Evolutionary conservation across 805 yeast genomes (phyloP), one percentile per base, ranked within the genome.

Genomic region (Pichia deserticola): DNA sequence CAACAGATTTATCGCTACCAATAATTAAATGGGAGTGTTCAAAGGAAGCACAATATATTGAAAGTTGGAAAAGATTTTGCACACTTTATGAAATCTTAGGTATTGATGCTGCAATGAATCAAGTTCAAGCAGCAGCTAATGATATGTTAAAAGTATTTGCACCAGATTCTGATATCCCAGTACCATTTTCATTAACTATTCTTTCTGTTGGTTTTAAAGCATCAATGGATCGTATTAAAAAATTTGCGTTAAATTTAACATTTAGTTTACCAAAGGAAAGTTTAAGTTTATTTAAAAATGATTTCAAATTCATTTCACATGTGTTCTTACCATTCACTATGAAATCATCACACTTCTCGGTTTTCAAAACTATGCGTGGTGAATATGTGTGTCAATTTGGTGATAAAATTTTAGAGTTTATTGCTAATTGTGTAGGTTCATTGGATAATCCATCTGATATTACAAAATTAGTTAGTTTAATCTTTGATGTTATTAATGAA

Each of bases 51-150:
- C 49, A 49, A 20, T 69, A 72, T 40, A 58, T 77, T 20, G 68
- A 66, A 6, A 75, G 80, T 27, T 89, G 97, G 97, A 73, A 78
- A 40, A 74, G 86, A 51, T 89, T 73, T 58, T 72, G 80, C 30
- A 86, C 96, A 0, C 66, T 89, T 12, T 84, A 79, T 58, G 96
- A 89, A 60, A 85, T 89, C 43, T 67, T 87, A 30, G 93, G 89
- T 1, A 75, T 89, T 38, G 97, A 89, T 62, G 81, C 96, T 0
- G 86, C 96, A 0, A 67, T 87, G 57, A 89, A 90, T 57, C 97
- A 90, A 64, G 81, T 90, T 0, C 82, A 82, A 56, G 96, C 88
- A 11, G 92, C 93, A 0, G 65, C 76, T 1, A 67, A 67, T 7
- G 95, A 87, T 57, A 77, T 89, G 41, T 61, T 79, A 1, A 67